Evolutionary conservation across 495 filamentous ascomycete species (phyloP).

Genomic region (Lasiosphaeris hirsuta): DNA sequence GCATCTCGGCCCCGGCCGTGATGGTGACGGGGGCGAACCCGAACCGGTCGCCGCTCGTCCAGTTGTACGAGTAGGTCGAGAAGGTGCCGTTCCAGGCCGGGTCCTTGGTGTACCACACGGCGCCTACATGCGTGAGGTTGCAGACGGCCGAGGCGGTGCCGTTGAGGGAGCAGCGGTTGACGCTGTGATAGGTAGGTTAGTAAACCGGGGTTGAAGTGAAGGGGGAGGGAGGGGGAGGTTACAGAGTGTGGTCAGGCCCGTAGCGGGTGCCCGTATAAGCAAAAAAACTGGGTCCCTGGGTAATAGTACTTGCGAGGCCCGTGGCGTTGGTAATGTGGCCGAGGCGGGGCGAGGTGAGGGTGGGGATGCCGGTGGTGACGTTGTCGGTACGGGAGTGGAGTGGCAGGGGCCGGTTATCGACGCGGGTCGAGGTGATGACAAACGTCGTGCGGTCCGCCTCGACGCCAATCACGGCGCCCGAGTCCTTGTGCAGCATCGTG

Average conservation of each 20-base stretch:
- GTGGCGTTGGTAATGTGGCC: constrained; percentile 11
- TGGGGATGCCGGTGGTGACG: constrained; percentile 1
- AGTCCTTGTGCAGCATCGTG: constrained; percentile 21
- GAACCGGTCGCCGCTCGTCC: constrained; percentile 27
- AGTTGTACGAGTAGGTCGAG: constrained; percentile 27
- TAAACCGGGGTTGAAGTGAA: not conserved
- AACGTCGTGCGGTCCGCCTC: constrained; percentile 23
- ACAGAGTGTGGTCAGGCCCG: constrained; percentile 14
- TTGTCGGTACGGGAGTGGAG: constrained; percentile 7
- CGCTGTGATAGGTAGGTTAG: not conserved
- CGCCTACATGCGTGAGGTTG: constrained; percentile 25
- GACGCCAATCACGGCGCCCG: constrained; percentile 21
- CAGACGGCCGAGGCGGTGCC: constrained; percentile 21
- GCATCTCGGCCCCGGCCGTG: constrained; percentile 22
- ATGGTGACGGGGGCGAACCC: constrained; percentile 29
- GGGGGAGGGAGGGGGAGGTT: not conserved
- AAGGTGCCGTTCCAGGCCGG: constrained; percentile 23
- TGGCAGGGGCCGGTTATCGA: constrained; percentile 11
- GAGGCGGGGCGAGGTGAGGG: not conserved
- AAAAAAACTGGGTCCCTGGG: constrained; percentile 27
- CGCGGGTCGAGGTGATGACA: constrained; percentile 22
- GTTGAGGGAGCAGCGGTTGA: constrained; percentile 24
- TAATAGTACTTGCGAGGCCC: constrained; percentile 25
- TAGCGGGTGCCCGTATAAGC: constrained; percentile 21
- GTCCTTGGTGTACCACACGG: constrained; percentile 23